Percentiles rank a stretch among this genome's conserved stretches.
Conservation (phyloP, 345 rosid species). For the Aquilaria malaccensis region DNA sequence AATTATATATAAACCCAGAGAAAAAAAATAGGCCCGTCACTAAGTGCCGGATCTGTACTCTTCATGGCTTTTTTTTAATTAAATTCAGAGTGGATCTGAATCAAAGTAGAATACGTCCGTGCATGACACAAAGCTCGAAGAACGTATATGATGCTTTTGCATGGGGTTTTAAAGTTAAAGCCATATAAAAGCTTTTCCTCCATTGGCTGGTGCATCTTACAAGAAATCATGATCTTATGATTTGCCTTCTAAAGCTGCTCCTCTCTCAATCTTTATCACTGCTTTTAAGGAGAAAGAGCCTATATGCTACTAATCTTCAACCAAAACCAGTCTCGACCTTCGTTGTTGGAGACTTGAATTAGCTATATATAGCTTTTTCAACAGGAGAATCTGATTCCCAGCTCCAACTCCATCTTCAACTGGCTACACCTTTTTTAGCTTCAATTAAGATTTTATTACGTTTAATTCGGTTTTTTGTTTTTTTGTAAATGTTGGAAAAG, state of each 20-base stretch:
- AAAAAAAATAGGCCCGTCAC: too few relatives aligned
- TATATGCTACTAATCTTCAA: constrained; percentile 2
- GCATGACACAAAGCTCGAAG: constrained; percentile 40
- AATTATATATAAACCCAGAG: too few relatives aligned
- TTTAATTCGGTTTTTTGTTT: not conserved
- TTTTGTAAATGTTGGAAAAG: constrained; percentile 9
- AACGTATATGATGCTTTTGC: constrained; percentile 44
- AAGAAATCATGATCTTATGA: constrained; percentile 79
- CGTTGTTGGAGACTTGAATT: constrained; percentile 1
- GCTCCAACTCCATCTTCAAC: constrained; percentile 6
- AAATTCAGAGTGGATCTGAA: too few relatives aligned
- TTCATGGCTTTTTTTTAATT: too few relatives aligned
- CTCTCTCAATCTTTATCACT: constrained; percentile 26
- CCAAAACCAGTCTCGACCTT: constrained; percentile 1
- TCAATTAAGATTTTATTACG: not conserved
- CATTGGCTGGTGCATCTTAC: constrained; percentile 41
- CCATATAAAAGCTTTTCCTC: not conserved
- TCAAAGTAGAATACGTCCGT: too few relatives aligned
- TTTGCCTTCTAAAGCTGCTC: constrained; percentile 33
- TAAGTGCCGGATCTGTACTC: too few relatives aligned
- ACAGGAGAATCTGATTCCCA: constrained; percentile 30
- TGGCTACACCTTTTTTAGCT: not conserved
- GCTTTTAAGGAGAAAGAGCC: constrained; percentile 12
- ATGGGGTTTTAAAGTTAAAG: constrained; percentile 28
- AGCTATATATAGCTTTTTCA: not conserved